A percentile compares a stretch with the other conserved stretches of the same genome.
Conservation (phyloP, 768 basidiomycete species). For the Asterophora parasitica region DNA sequence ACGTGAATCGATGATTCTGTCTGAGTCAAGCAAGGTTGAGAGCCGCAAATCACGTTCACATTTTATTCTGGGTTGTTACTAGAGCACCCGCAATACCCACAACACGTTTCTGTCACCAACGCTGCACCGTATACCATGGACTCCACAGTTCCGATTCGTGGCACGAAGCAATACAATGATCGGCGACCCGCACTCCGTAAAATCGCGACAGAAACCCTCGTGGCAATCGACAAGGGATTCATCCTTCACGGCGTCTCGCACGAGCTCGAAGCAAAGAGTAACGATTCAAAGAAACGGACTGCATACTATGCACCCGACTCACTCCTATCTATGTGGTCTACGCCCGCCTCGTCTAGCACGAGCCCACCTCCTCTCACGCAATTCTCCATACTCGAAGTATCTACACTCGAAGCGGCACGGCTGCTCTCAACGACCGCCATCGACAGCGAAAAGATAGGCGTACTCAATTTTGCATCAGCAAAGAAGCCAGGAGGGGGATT, state of each 20-base stretch:
- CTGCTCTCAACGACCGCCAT: conserved; percentile 23
- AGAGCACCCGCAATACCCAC: too few relatives aligned
- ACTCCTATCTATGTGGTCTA: conserved; percentile 43
- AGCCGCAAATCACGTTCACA: too few relatives aligned
- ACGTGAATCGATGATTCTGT: too few relatives aligned
- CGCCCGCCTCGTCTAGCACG: conserved; percentile 41
- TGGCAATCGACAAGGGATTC: conserved; percentile 43
- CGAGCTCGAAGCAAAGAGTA: conserved; percentile 22
- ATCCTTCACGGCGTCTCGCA: conserved; percentile 24
- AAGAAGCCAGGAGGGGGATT: conserved; percentile 77
- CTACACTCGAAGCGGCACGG: conserved; percentile 61
- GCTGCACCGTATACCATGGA: not conserved
- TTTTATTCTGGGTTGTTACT: too few relatives aligned
- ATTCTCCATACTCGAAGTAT: conserved; percentile 53
- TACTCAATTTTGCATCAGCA: conserved; percentile 77
- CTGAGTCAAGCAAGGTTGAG: too few relatives aligned
- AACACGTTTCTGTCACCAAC: too few relatives aligned
- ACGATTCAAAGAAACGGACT: conserved; percentile 36
- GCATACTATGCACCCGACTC: conserved; percentile 50
- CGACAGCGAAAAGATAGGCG: conserved; percentile 38
- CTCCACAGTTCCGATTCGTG: not conserved
- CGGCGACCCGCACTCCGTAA: conserved; percentile 27
- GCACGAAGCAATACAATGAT: conserved; percentile 18
- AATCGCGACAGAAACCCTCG: conserved; percentile 50
- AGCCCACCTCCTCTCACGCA: conserved; percentile 23